phyloP scores from a whole-genome alignment of 1,139 yeast genomes.

The Arxiozyma slooffiae region DNA sequence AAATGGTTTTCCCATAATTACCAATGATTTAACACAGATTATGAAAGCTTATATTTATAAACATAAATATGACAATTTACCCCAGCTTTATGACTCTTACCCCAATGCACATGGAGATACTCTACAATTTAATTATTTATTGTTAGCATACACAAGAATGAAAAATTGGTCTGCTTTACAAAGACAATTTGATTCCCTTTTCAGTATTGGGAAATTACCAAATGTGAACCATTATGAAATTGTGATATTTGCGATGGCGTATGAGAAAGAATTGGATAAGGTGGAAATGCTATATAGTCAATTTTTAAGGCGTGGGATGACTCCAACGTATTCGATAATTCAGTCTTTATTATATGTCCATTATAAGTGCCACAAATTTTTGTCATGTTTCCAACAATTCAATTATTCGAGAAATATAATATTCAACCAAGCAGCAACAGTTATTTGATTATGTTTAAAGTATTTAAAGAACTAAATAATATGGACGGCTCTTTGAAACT shows the following conservation, averaged over 20 bases:
- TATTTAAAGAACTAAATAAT: constrained; percentile 35
- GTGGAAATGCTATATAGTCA: constrained; percentile 46
- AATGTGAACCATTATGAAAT: constrained; percentile 50
- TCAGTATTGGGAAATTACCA: constrained; percentile 49
- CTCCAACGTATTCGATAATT: constrained; percentile 41
- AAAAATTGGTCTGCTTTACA: constrained; percentile 55
- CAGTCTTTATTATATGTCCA: constrained; percentile 42
- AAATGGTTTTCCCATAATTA: constrained; percentile 11
- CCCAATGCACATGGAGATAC: constrained; percentile 27
- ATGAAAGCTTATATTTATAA: constrained; percentile 19
- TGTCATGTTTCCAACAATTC: constrained; percentile 38
- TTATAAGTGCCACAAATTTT: constrained; percentile 38
- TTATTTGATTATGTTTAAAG: constrained; percentile 36
- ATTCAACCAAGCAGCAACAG: constrained; percentile 34
- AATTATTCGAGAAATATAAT: constrained; percentile 33
- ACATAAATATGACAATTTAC: constrained; percentile 14
- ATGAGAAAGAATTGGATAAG: constrained; percentile 45
- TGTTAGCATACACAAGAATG: constrained; percentile 42
- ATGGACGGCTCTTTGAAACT: constrained; percentile 36
- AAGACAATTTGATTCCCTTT: constrained; percentile 51
- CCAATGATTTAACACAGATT: constrained; percentile 22
- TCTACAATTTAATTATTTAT: constrained; percentile 36
- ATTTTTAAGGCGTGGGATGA: constrained; percentile 38
- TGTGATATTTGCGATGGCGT: constrained; percentile 55
- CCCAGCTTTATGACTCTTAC: constrained; percentile 13